Evolutionary conservation across 164 flowering plant species (phyloP), one percentile per base, ranked within the genome.

Genomic region (Akebia trifoliata): DNA sequence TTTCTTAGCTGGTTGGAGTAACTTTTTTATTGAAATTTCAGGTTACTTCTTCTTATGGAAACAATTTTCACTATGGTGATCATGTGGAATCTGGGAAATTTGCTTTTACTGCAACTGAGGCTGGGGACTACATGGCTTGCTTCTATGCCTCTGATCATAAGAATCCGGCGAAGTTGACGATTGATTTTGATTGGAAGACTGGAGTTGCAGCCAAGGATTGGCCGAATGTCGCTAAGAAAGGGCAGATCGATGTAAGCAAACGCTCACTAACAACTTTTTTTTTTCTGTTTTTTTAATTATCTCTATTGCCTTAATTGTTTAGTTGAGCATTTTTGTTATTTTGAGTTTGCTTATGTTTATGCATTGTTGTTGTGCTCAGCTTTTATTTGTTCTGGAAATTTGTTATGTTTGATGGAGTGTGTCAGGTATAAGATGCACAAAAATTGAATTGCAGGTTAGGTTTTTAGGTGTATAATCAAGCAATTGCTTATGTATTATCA

Each of bases 141-240:
- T 81, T 86, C 62, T 81, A 73, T 79, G 80, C 67, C 10, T 37
- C 63, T 6, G 83, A 76, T 4, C 82, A 75, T 56, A 74, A 73
- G 60, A 84, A 84, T 3, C 36, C 71, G 15, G 4, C 5, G 0
- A 74, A 67, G 0, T 1, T 84, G 15, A 50, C 84, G 0, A 39
- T 88, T 47, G 93, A 88, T 24, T 86, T 88, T 50, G 90, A 82
- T 6, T 88, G 96, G 96, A 82, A 59, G 64, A 79, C 77, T 26
- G 96, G 96, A 21, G 75, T 88, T 60, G 81, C 78, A 44, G 83
- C 93, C 1, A 84, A 72, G 68, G 96, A 82, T 49, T 89, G 96
- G 93, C 54, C 85, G 4, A 84, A 73, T 30, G 83, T 89, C 21
- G 93, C 91, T 30, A 82, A 81, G 75, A 89, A 82, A 63, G 93